Evolutionary conservation across 164 flowering plant species (phyloP), one percentile per base, ranked within the genome.

Genomic region (Euptelea pleiosperma): DNA sequence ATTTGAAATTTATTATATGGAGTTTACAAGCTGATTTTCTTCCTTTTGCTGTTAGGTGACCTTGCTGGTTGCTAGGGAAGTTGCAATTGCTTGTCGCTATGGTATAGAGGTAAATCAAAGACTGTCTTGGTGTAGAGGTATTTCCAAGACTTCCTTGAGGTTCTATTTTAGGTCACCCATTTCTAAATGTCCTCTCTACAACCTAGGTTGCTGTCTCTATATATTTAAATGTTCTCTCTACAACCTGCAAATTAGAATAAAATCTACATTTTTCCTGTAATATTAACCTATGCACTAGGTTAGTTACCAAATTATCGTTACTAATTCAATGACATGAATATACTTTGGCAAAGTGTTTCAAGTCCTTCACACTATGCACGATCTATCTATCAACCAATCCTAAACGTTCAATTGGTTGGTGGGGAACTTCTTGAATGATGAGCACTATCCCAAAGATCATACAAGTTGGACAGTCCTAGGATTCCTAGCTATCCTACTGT

Each of bases 161-260:
- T n/a, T n/a, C n/a, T n/a, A n/a, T n/a, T n/a, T n/a, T n/a, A n/a
- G n/a, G n/a, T n/a, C n/a, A n/a, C n/a, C n/a, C n/a, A n/a, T n/a
- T n/a, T n/a, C n/a, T n/a, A n/a, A n/a, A n/a, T n/a, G n/a, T n/a
- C n/a, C n/a, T n/a, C n/a, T n/a, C n/a, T n/a, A n/a, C n/a, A n/a
- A n/a, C n/a, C n/a, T n/a, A n/a, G n/a, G n/a, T n/a, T n/a, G n/a
- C n/a, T n/a, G n/a, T n/a, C n/a, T n/a, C n/a, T n/a, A n/a, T n/a
- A n/a, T n/a, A n/a, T n/a, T n/a, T n/a, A n/a, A n/a, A n/a, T n/a
- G n/a, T n/a, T n/a, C n/a, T n/a, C n/a, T n/a, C n/a, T n/a, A n/a
- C n/a, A n/a, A n/a, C 55, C 73, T 94, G 69, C 96, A 82, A 73
- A 97, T 87, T 76, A 82, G 80, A 73, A 22, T 21, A 10, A 31